Evolutionary conservation across 305 asterid genomes (phyloP), one percentile per base, ranked within the genome.

Genomic region (Salvia sclarea): DNA sequence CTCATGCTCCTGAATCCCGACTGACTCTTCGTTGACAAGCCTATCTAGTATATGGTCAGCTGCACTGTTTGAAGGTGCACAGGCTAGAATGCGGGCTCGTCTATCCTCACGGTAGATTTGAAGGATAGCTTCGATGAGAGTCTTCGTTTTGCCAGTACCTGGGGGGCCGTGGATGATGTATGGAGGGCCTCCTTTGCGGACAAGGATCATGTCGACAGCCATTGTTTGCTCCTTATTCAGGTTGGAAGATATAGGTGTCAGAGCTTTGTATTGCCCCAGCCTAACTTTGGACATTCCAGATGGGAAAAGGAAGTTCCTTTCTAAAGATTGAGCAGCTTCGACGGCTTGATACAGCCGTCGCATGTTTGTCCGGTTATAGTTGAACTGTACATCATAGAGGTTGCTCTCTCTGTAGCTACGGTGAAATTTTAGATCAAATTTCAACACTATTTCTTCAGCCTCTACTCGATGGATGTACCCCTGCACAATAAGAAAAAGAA

Each of bases 41-140:
- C 95, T 85, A 63, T 89, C 95, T 7, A 94, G 88, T 44, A 91
- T 72, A 67, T 89, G 85, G 73, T 94, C 99, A 18, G 97, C 93
- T 24, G 99, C 96, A 74, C 88, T 85, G 66, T 91, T 94, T 52
- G 99, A 91, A 74, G 99, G 99, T 59, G 99, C 99, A 54, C 99
- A 91, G 16, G 92, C 88, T 5, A 94, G 88, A 76, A 91, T 69
- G 28, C 83, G 81, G 20, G 88, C 76, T 25, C 33, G 12, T 47
- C 58, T 76, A 67, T 75, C 71, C 20, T 13, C 71, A 56, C 37
- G 48, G 74, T 83, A 88, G 30, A 89, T 54, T 79, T 94, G 99
- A 47, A 91, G 85, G 68, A 94, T 81, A 61, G 97, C 90, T 85
- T 94, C 97, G 10, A 89, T 73, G 6, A 94, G 78, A 50, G 97